Evolutionary conservation across 495 filamentous ascomycete genomes (phyloP), one percentile per base, ranked within the genome.

Genomic region (Aspergillus avenaceus): DNA sequence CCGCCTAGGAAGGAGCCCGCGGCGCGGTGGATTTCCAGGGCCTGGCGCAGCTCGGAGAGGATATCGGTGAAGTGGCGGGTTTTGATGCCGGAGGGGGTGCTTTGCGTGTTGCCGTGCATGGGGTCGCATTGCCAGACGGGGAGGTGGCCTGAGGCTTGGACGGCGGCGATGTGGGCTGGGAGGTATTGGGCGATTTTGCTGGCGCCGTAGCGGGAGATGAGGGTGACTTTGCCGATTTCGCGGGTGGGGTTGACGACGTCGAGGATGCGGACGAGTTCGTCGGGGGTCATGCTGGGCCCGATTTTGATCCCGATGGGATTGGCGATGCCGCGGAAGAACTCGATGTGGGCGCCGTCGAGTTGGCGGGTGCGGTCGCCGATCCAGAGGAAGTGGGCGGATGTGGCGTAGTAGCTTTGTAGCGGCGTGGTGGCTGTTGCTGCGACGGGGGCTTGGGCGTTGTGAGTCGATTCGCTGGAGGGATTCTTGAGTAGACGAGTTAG

Each of bases 41-140:
- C 86, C 55, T 87, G 80, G 41, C 81, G 75, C 31, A 97, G 73
- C 73, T 97, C 95, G 11, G 79, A 82, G 55, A 96, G 81, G 52
- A 98, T 95, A 65, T 88, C 82, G 28, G 76, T 78, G 68, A 97
- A 97, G 44, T 85, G 82, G 2, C 95, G 79, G 3, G 93, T 98
- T 74, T 98, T 98, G 63, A 96, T 78, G 7, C 76, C 72, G 0
- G 78, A 73, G 0, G 83, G 72, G 0, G 90, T 91, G 16, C 82
- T 78, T 49, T 71, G 71, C 6, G 72, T 76, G 46, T 78, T 85
- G 50, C 93, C 93, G 72, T 98, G 93, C 95, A 97, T 97, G 9
- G 93, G 93, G 68, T 98, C 93, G 69, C 90, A 96, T 67, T 96
- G 90, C 93, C 93, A 98, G 53, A 98, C 90, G 12, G 95, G 90